These are phyloP conservation scores for Olyra latifolia DNA, from an alignment of 176 grass and related monocot species.

Conservation along the genomic window DNA sequence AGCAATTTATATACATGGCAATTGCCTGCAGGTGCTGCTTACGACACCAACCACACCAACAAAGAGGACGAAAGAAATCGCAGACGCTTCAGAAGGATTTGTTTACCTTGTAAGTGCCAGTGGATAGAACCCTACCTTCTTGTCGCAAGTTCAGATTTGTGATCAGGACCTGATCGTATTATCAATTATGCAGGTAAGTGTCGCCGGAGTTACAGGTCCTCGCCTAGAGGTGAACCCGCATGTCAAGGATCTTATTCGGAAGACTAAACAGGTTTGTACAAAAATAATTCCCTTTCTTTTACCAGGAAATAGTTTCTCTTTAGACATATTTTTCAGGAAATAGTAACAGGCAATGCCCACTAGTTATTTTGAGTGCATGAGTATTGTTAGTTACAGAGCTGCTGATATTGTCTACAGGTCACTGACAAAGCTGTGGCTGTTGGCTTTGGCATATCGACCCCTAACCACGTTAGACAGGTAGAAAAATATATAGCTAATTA, in stretches of 20 bases:
- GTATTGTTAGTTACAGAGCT: neutral
- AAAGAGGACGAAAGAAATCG: slow-evolving; percentile 55
- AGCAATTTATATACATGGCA: neutral
- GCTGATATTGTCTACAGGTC: slow-evolving; percentile 64
- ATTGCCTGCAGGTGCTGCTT: slow-evolving; percentile 49
- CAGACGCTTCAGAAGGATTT: slow-evolving; percentile 59
- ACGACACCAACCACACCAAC: slow-evolving; percentile 58
- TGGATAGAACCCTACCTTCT: neutral
- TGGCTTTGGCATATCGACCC: too few species aligned
- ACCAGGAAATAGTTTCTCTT: neutral
- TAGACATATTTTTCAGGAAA: too few species aligned
- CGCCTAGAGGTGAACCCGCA: slow-evolving; percentile 37
- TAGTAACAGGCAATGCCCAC: too few species aligned
- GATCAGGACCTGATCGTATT: neutral
- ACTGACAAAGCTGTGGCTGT: neutral
- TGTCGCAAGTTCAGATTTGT: neutral
- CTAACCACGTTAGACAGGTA: too few species aligned
- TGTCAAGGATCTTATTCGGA: slow-evolving; percentile 51
- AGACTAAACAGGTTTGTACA: slow-evolving; percentile 37
- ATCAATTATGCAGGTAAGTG: slow-evolving; percentile 38
- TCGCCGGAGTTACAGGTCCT: slow-evolving; percentile 58
- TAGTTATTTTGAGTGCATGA: neutral
- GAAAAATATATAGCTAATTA: too few species aligned
- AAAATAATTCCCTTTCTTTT: neutral
- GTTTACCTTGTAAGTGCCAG: slow-evolving; percentile 58